Evolutionary conservation across 1,139 yeast species (phyloP), one percentile per base, ranked within the genome.

Genomic region (Pichia sp.): DNA sequence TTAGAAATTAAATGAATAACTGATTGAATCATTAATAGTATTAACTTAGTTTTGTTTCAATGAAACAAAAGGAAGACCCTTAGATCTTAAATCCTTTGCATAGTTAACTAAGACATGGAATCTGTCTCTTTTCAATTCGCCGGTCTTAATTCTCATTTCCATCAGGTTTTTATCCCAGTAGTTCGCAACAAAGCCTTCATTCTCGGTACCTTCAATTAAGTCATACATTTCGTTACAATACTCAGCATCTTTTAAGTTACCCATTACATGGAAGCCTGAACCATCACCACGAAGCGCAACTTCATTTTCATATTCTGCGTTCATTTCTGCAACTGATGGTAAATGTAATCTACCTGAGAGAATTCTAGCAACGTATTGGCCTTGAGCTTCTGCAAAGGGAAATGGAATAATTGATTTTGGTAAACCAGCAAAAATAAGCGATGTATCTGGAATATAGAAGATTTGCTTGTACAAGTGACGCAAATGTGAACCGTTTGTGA

Each of bases 371-470:
- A 72, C 63, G n/a, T 71, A 59, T 29, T 72, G 69, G 7, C 69
- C 72, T 58, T 75, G 79, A 20, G 71, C 68, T 59, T 75, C 79
- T 6, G 74, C 66, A 32, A 72, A 62, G 26, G 79, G 76, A 65
- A 74, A 69, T 20, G 80, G 80, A 27, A 72, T 65, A 22, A 73
- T 67, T 43, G 68, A 64, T 50, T 71, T 71, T 36, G 69, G 65
- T 30, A 75, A 56, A 1, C 69, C 73, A 12, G 69, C 59, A 47
- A 71, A 67, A 24, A 69, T 60, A 45, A 76, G 59, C 2, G 77
- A 62, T 2, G 78, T 74, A 53, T 76, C 80, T 2, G 68, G 56
- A 35, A 70, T 68, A 53, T 72, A 69, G 56, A 76, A 73, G 9
- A 74, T 62, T 50, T 74, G 79, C 48, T 68, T 65, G 58, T 71